Conservation (phyloP, 2,329 filamentous ascomycete species). For the Diaporthe longicolla region DNA sequence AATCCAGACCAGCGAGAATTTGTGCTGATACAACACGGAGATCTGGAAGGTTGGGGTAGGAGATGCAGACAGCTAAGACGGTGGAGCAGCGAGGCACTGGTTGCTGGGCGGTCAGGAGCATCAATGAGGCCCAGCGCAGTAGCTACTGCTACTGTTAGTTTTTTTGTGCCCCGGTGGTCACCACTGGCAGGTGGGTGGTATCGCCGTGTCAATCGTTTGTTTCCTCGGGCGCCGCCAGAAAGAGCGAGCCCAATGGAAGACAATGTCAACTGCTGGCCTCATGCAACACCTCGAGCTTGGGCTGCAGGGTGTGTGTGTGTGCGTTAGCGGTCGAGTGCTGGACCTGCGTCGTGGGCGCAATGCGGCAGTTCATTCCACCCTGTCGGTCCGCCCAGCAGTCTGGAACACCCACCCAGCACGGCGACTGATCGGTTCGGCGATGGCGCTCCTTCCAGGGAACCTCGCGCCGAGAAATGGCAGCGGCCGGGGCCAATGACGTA, state of each 20-base stretch:
- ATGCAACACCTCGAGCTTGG: constrained; percentile 27
- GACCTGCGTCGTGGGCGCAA: constrained; percentile 27
- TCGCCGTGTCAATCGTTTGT: constrained; percentile 31
- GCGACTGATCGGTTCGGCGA: constrained; percentile 14
- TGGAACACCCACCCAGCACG: constrained; percentile 20
- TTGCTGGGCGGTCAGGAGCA: constrained; percentile 28
- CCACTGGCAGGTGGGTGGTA: constrained; percentile 10
- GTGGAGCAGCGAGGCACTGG: constrained; percentile 21
- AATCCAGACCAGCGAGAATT: constrained; percentile 34
- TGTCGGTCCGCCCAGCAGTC: constrained; percentile 18
- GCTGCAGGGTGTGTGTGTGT: constrained; percentile 23
- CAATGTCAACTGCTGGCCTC: constrained; percentile 1
- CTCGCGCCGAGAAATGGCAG: constrained; percentile 28
- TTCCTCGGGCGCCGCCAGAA: constrained; percentile 26
- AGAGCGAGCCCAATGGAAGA: constrained; percentile 26
- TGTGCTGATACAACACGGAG: constrained; percentile 31
- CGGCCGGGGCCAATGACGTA: constrained; percentile 33
- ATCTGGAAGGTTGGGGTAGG: constrained; percentile 15
- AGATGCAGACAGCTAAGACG: constrained; percentile 9
- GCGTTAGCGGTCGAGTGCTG: constrained; percentile 21
- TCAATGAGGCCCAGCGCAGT: constrained; percentile 12
- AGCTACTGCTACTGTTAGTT: background rate
- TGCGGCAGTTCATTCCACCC: constrained; percentile 1
- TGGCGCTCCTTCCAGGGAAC: constrained; percentile 10
- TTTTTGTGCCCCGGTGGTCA: no score